Evolutionary conservation across 805 yeast genomes (phyloP).

Genomic region (Barnettozyma pratensis): DNA sequence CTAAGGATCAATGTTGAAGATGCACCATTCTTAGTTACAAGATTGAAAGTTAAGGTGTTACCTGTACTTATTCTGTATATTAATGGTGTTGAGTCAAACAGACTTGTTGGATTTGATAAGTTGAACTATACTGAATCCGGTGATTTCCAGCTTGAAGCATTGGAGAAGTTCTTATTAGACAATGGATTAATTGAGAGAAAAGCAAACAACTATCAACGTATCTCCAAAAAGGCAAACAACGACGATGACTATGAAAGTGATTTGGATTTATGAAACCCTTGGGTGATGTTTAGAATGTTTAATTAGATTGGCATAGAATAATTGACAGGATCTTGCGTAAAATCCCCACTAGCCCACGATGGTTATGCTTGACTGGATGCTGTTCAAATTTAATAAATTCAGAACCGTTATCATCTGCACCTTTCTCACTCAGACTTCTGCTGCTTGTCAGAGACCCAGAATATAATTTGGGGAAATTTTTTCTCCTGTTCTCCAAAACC

Average conservation of each 20-base stretch:
- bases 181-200: slow-evolving; percentile 30
- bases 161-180: slow-evolving; percentile 40
- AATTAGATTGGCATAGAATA: slow-evolving; percentile 1
- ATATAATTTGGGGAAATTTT: not conserved
- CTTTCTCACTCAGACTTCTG: not conserved
- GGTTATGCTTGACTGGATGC: not conserved
- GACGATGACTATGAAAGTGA: slow-evolving; percentile 33
- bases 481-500: slow-evolving; percentile 8
- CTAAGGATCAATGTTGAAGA: slow-evolving; percentile 51
- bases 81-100: slow-evolving; percentile 51
- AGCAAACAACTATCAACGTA: slow-evolving; percentile 27
- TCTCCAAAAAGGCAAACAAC: slow-evolving; percentile 9
- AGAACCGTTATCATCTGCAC: not conserved
- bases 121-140: slow-evolving; percentile 40
- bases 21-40: slow-evolving; percentile 69
- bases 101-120: slow-evolving; percentile 67
- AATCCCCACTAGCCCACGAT: not conserved
- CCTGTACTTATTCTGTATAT: slow-evolving; percentile 66
- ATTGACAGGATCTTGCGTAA: not conserved
- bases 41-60: slow-evolving; percentile 56
- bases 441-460: not conserved
- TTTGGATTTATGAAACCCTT: slow-evolving; percentile 24
- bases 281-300: not conserved
- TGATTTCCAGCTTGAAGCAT: slow-evolving; percentile 39
- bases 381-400: not conserved